phyloP scores from a whole-genome alignment of 805 yeast species.

The Pichia scutulata region DNA sequence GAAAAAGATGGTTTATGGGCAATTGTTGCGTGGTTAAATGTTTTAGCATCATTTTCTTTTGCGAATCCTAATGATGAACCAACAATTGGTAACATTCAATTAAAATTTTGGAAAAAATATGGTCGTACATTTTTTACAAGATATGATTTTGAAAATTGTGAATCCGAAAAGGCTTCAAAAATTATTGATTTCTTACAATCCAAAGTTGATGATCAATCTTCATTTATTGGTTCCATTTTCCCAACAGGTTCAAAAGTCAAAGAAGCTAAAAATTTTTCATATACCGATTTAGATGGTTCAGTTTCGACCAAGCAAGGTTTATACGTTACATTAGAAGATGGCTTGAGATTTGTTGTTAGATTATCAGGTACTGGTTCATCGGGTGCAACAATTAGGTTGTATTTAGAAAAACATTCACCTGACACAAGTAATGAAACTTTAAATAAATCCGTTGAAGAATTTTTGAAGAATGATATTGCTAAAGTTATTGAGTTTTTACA shows the following conservation, averaged over 20 bases:
- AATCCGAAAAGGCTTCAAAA: conserved; percentile 63
- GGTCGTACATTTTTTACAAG: conserved; percentile 97
- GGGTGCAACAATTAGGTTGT: conserved; percentile 93
- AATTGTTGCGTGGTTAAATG: conserved; percentile 92
- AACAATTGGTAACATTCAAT: conserved; percentile 73
- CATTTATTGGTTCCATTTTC: conserved; percentile 46
- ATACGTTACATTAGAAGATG: conserved; percentile 70
- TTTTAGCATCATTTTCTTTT: conserved; percentile 72
- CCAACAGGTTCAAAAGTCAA: conserved; percentile 40
- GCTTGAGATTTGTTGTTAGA: conserved; percentile 81
- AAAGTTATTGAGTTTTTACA: conserved; percentile 61
- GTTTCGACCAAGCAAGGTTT: conserved; percentile 86
- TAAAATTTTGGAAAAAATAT: conserved; percentile 80
- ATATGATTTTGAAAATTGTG: conserved; percentile 85
- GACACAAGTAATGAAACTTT: conserved; percentile 44
- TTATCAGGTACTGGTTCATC: conserved; percentile 96
- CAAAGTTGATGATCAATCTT: conserved; percentile 26
- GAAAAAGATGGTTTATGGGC: conserved; percentile 99
- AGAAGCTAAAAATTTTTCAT: conserved; percentile 83
- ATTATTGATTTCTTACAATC: conserved; percentile 49
- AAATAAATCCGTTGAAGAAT: conserved; percentile 53
- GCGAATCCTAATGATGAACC: conserved; percentile 40
- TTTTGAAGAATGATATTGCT: conserved; percentile 52
- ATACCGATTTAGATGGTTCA: conserved; percentile 91
- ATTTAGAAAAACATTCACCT: conserved; percentile 72